Evolutionary conservation across 129 eudicot species (phyloP).

Genomic region (Chrysanthemum seticuspe): DNA sequence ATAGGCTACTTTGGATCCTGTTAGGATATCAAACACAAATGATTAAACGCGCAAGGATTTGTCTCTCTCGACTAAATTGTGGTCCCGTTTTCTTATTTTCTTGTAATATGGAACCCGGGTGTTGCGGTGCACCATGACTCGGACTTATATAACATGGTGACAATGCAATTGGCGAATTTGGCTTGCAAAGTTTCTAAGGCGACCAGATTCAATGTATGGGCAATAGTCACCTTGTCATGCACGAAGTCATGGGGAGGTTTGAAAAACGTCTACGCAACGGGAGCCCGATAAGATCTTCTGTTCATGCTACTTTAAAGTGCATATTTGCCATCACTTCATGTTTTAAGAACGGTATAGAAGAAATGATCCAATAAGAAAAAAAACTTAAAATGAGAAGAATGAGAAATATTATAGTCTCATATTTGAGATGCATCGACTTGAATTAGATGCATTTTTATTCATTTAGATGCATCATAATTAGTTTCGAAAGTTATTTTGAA

Average conservation of each 20-base stretch:
- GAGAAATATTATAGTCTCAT: too few species aligned
- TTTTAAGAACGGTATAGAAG: background rate
- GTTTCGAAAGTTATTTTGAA: too few species aligned
- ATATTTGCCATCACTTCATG: background rate
- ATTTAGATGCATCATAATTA: too few species aligned
- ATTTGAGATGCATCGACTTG: too few species aligned
- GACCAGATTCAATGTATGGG: constrained; percentile 83
- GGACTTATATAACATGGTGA: constrained; percentile 20
- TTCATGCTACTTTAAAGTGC: background rate
- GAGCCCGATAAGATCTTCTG: constrained; percentile 53
- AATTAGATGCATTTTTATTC: too few species aligned
- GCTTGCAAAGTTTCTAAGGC: constrained; percentile 73
- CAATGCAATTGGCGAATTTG: constrained; percentile 85
- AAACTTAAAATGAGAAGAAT: too few species aligned
- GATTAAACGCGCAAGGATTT: constrained; percentile 69
- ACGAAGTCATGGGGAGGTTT: constrained; percentile 95
- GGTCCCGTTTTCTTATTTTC: background rate
- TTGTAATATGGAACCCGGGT: background rate
- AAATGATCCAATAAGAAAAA: too few species aligned
- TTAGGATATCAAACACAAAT: constrained; percentile 81
- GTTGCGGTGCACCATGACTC: background rate
- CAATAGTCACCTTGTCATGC: constrained; percentile 77
- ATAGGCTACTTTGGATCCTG: constrained; percentile 74
- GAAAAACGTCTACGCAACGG: constrained; percentile 83
- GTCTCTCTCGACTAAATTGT: background rate